These are phyloP conservation scores for Solanum paucissectum DNA, from an alignment of 257 asterid species.

Conservation along the genomic window DNA sequence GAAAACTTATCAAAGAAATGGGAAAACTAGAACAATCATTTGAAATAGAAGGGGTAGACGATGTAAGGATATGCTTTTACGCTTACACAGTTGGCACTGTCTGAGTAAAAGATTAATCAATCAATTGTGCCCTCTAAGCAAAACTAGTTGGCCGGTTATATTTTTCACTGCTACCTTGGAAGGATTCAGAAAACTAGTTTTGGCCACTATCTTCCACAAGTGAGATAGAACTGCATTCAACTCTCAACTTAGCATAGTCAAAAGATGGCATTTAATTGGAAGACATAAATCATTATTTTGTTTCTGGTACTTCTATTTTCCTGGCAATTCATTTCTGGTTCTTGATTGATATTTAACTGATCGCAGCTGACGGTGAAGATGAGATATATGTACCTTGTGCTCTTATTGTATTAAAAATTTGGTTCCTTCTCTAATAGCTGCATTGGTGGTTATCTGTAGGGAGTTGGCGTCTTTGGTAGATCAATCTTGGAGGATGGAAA, in stretches of 20 bases:
- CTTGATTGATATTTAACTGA: not conserved
- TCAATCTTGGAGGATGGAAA: slow-evolving; percentile 93
- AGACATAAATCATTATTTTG: not conserved
- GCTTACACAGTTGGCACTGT: not conserved
- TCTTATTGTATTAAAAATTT: not conserved
- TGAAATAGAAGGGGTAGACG: not conserved
- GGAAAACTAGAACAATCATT: not conserved
- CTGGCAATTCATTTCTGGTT: not conserved
- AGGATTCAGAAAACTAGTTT: not conserved
- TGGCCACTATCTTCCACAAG: not conserved
- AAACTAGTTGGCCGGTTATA: not conserved
- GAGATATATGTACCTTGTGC: not conserved
- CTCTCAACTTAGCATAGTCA: not conserved
- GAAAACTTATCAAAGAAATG: not conserved
- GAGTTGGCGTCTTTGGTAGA: slow-evolving; percentile 83
- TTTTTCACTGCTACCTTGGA: not conserved
- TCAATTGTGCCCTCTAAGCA: not conserved
- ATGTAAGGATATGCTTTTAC: not conserved
- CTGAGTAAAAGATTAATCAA: not conserved
- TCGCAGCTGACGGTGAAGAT: not conserved
- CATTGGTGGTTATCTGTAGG: slow-evolving; percentile 27
- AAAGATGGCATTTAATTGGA: not conserved
- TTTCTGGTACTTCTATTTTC: not conserved
- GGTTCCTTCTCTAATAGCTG: not conserved
- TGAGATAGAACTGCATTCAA: not conserved